Evolutionary conservation across 2,329 filamentous ascomycete genomes (phyloP), one percentile per base, ranked within the genome.

Genomic region (Ophiocordyceps robertsii): DNA sequence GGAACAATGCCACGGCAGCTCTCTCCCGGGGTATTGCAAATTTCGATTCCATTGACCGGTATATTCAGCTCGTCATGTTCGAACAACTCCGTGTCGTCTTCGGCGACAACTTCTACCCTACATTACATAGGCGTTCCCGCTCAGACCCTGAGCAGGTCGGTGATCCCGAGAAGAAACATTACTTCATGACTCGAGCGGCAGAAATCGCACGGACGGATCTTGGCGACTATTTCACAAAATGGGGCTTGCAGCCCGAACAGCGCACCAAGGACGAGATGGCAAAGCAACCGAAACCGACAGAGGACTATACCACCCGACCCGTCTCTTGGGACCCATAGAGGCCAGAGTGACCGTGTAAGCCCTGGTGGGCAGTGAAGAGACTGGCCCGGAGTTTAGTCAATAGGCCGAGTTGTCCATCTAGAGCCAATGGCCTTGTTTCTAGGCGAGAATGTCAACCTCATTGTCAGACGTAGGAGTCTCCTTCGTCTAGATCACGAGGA

Each of bases 81-180:
- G 44, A 45, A 19, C 44, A 45, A 32, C 38, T 45, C 17, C 33
- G 44, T 5, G 36, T 45, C n/a, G 29, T 12, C 2, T 45, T 45
- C 29, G 41, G 40, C 31, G 40, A 43, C 12, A 17, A 5, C 6
- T 43, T 45, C 29, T 45, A 45, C 16, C 38, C 30, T 4, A 3
- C 10, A 14, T 37, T 45, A 33, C 44, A 43, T 33, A 29, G 7
- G 4, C 5, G 16, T 13, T 35, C 32, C 16, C 32, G 32, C 11
- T 3, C 4, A 35, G 16, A 16, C 14, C 32, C 32, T 3, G 7
- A 3, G 2, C 8, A n/a, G 11, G 12, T 4, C 13, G n/a, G 32
- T n/a, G 32, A 35, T 16, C 4, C 32, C 3, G 32, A 5, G 4
- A 12, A n/a, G 12, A 35, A 35, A 16, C 13, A 35, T 6, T n/a